These are phyloP conservation scores for Citrus mangshanensis DNA, from an alignment of 345 rosid genomes.

Conservation along the genomic window DNA sequence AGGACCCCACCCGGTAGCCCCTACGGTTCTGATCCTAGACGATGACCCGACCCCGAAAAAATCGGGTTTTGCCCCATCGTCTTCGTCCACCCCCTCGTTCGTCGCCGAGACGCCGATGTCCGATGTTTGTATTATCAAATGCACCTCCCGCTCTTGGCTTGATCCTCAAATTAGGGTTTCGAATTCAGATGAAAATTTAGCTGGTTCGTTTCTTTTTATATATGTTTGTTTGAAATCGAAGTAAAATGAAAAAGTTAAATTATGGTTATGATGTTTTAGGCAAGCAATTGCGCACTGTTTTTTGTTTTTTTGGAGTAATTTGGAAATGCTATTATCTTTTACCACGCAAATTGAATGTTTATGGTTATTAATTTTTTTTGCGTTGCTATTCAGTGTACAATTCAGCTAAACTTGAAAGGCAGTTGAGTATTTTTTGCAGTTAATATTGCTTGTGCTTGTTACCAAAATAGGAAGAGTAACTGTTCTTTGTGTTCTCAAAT, in stretches of 20 bases:
- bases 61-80: constrained; percentile 20
- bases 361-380: not conserved
- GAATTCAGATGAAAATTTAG: constrained; percentile 14
- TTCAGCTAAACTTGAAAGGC: not conserved
- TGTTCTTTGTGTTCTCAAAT: not conserved
- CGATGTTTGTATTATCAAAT: constrained; percentile 43
- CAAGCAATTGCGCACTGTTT: not conserved
- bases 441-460: not conserved
- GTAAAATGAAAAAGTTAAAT: not conserved
- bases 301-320: not conserved
- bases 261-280: not conserved
- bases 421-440: not conserved
- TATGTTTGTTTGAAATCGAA: not conserved
- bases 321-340: not conserved
- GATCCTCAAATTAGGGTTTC: constrained; percentile 27
- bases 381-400: no score
- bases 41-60: constrained; percentile 63
- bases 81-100: constrained; percentile 35
- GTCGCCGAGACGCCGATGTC: constrained; percentile 72
- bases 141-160: constrained; percentile 20
- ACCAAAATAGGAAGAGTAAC: not conserved
- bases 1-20: constrained; percentile 13
- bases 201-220: constrained; percentile 35
- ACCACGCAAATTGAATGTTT: not conserved
- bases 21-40: constrained; percentile 43